phyloP scores from a whole-genome alignment of 192 early-diverging fungal genomes.

The Allomyces arbusculus region DNA sequence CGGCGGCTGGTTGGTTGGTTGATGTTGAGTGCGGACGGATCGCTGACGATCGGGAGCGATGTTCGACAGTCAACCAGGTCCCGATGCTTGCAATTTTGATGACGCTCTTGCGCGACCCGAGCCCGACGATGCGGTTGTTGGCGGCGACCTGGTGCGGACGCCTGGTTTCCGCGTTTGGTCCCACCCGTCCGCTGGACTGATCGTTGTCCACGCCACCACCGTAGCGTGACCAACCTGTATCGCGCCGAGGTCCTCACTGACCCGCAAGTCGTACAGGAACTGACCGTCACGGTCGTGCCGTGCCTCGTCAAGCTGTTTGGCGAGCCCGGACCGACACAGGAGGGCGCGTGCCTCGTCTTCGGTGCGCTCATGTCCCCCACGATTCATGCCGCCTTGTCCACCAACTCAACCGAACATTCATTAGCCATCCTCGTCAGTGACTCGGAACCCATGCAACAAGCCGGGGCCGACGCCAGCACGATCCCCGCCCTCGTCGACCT shows the following conservation, averaged over 20 bases:
- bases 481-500: neutral
- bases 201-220: too few species aligned
- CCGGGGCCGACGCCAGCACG: too few species aligned
- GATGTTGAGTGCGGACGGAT: too few species aligned
- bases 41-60: too few species aligned
- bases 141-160: too few species aligned
- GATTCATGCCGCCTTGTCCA: neutral
- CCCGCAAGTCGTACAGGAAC: neutral
- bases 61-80: too few species aligned
- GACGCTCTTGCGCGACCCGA: too few species aligned
- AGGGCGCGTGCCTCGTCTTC: neutral
- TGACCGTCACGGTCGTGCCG: neutral
- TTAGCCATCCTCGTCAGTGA: neutral
- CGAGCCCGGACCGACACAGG: neutral
- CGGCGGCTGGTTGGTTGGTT: too few species aligned
- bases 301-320: neutral
- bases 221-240: neutral
- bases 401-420: neutral
- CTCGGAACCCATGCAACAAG: neutral
- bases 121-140: too few species aligned
- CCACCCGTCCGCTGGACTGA: too few species aligned
- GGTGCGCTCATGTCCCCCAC: neutral
- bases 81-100: too few species aligned
- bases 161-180: too few species aligned
- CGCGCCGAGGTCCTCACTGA: neutral